A percentile compares a stretch with the other conserved stretches of the same genome.
Conservation (phyloP, 495 filamentous ascomycete genomes). For the Talaromyces adpressus region DNA sequence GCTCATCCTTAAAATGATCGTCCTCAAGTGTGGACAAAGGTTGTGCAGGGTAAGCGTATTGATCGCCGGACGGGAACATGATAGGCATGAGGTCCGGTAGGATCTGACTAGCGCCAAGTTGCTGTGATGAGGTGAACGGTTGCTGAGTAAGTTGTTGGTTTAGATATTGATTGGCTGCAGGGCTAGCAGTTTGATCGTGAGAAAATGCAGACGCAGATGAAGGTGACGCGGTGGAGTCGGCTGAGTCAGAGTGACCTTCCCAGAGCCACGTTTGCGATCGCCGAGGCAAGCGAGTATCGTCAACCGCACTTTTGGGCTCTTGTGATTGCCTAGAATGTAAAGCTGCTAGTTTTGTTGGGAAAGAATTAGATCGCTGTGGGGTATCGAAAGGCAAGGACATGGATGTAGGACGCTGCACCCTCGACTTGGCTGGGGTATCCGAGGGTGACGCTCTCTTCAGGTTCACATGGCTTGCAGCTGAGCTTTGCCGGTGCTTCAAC, state of each 20-base stretch:
- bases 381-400: slow-evolving; percentile 20
- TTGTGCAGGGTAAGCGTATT: slow-evolving; percentile 84
- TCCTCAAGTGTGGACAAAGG: slow-evolving; percentile 63
- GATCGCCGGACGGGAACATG: slow-evolving; percentile 89
- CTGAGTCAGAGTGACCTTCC: not conserved
- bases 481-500: slow-evolving; percentile 50
- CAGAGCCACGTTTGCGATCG: slow-evolving; percentile 6
- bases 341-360: slow-evolving; percentile 32
- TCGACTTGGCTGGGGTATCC: slow-evolving; percentile 8
- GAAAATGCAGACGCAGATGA: slow-evolving; percentile 1
- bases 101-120: slow-evolving; percentile 25
- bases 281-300: slow-evolving; percentile 15
- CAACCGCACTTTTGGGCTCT: slow-evolving; percentile 20
- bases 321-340: slow-evolving; percentile 15
- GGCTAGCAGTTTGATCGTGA: not conserved
- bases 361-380: slow-evolving; percentile 41
- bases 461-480: slow-evolving; percentile 22
- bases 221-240: slow-evolving; percentile 2
- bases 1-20: slow-evolving; percentile 28
- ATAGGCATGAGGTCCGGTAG: slow-evolving; percentile 74
- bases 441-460: slow-evolving; percentile 36
- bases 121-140: slow-evolving; percentile 24
- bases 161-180: slow-evolving; percentile 14
- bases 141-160: slow-evolving; percentile 25
- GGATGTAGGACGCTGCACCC: slow-evolving; percentile 15